These are phyloP conservation scores for Mycena galericulata DNA, from an alignment of 768 basidiomycete species.

Conservation along the genomic window DNA sequence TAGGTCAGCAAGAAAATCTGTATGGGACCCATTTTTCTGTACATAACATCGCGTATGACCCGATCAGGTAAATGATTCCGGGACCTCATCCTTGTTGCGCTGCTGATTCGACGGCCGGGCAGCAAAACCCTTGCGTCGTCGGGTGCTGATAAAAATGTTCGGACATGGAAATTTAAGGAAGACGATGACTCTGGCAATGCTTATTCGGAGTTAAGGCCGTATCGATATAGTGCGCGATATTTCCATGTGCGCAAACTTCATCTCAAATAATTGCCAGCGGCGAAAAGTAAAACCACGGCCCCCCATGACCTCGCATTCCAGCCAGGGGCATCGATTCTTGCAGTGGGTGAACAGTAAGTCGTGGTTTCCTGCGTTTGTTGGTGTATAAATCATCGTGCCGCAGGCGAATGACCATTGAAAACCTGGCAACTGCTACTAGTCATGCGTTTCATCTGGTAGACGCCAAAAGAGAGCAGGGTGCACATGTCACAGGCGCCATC, in stretches of 20 bases:
- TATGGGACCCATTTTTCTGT: slow-evolving; percentile 63
- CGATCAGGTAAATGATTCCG: slow-evolving; percentile 51
- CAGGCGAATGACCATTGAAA: slow-evolving; percentile 23
- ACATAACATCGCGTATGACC: slow-evolving; percentile 67
- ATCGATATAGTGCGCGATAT: slow-evolving; percentile 8
- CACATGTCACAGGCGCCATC: slow-evolving; percentile 56
- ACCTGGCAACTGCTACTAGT: slow-evolving; percentile 24
- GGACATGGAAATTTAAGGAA: slow-evolving; percentile 16
- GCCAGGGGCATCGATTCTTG: slow-evolving; percentile 53
- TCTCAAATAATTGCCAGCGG: slow-evolving; percentile 38
- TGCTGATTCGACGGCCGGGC: slow-evolving; percentile 21
- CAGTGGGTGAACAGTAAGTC: slow-evolving; percentile 55
- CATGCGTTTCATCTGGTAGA: slow-evolving; percentile 28
- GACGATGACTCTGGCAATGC: background rate
- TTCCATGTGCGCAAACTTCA: background rate
- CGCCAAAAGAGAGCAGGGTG: slow-evolving; percentile 27
- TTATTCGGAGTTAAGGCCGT: background rate
- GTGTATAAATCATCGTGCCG: background rate
- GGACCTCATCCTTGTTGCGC: background rate
- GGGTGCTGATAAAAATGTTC: slow-evolving; percentile 13
- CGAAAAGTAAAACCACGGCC: slow-evolving; percentile 20
- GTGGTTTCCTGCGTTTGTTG: background rate
- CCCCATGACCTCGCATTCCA: slow-evolving; percentile 62
- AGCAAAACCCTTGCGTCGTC: slow-evolving; percentile 21
- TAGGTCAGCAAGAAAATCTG: slow-evolving; percentile 28